phyloP scores from a whole-genome alignment of 2,329 filamentous ascomycete species.

The Pseudopyrenochaeta lycopersici region DNA sequence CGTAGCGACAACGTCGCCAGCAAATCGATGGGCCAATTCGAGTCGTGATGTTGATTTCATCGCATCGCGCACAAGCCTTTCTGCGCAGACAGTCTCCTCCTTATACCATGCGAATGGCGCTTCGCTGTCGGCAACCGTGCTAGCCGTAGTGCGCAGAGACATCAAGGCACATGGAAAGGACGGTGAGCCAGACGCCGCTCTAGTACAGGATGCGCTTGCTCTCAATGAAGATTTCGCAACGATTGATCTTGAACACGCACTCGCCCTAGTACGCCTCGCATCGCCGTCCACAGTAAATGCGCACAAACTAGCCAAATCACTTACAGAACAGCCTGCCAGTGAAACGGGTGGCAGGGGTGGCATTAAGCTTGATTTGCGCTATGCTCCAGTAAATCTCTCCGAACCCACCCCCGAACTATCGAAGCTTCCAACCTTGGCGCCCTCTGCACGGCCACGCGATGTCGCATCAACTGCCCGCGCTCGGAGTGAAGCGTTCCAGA shows the following conservation, averaged over 20 bases:
- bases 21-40: slow-evolving; percentile 68
- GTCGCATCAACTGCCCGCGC: slow-evolving; percentile 55
- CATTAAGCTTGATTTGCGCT: slow-evolving; percentile 59
- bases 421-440: slow-evolving; percentile 35
- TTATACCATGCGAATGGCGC: slow-evolving; percentile 67
- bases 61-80: slow-evolving; percentile 59
- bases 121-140: slow-evolving; percentile 65
- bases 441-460: slow-evolving; percentile 50
- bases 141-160: slow-evolving; percentile 60
- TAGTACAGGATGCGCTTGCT: slow-evolving; percentile 61
- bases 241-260: slow-evolving; percentile 58
- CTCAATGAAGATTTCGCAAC: slow-evolving; percentile 64
- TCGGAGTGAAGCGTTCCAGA: slow-evolving; percentile 61
- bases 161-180: slow-evolving; percentile 50
- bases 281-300: slow-evolving; percentile 66
- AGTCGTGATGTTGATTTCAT: slow-evolving; percentile 70
- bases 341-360: slow-evolving; percentile 44
- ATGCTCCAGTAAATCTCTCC: slow-evolving; percentile 53
- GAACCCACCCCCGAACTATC: slow-evolving; percentile 37
- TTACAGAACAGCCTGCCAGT: slow-evolving; percentile 53
- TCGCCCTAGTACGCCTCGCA: slow-evolving; percentile 65
- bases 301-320: slow-evolving; percentile 66
- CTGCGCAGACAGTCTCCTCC: slow-evolving; percentile 60
- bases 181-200: slow-evolving; percentile 50
- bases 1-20: slow-evolving; percentile 16